Conservation (phyloP, 306 rosid species). For the Myrica gale region DNA sequence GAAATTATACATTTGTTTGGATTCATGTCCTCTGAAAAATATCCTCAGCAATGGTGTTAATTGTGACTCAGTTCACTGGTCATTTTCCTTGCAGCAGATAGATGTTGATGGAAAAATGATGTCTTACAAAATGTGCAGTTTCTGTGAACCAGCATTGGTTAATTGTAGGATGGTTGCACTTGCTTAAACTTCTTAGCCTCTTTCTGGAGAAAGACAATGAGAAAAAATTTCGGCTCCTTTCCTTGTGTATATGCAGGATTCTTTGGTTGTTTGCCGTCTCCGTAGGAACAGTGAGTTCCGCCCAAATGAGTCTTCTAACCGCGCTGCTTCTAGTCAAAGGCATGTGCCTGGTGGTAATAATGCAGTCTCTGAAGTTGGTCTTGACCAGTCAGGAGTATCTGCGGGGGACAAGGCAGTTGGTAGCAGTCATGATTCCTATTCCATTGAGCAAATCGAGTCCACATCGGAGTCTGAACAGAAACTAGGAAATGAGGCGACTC, state of each 20-base stretch:
- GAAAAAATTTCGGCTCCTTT: not conserved
- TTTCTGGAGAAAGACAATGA: not conserved
- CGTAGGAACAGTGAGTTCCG: slow-evolving; percentile 70
- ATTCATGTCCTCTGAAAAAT: not conserved
- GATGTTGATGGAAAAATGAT: not conserved
- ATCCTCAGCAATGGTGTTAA: not conserved
- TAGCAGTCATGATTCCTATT: slow-evolving; percentile 65
- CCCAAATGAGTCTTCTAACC: slow-evolving; percentile 40
- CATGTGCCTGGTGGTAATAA: slow-evolving; percentile 31
- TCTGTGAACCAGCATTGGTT: not conserved
- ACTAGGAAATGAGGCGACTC: slow-evolving; percentile 36
- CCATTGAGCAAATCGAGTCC: slow-evolving; percentile 65
- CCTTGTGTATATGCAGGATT: slow-evolving; percentile 50
- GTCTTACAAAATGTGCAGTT: not conserved
- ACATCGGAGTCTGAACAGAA: slow-evolving; percentile 54
- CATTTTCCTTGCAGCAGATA: slow-evolving; percentile 2
- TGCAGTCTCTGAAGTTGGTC: slow-evolving; percentile 41
- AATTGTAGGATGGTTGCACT: not conserved
- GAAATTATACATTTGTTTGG: not conserved
- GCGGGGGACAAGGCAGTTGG: slow-evolving; percentile 60
- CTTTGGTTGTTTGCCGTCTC: slow-evolving; percentile 82
- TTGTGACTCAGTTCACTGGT: not conserved
- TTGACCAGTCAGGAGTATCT: slow-evolving; percentile 18
- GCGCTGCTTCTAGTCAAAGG: slow-evolving; percentile 53
- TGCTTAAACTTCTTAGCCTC: not conserved